Base-by-base conservation (phyloP, 352 stramenopile species). In the Pythium apleroticum region DNA sequence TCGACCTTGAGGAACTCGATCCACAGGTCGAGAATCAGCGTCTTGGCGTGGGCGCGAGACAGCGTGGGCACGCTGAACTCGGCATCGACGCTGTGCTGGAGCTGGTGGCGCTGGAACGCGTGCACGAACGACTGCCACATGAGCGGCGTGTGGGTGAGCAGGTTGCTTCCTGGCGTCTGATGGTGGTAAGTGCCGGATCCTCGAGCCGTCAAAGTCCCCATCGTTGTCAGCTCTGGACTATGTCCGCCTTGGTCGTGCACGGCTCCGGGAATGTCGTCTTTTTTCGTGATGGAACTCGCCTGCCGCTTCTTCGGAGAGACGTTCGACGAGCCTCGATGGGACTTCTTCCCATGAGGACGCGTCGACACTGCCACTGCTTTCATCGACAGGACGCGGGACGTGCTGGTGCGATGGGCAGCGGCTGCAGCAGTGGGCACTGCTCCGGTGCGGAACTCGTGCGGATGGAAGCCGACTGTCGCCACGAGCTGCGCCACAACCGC, bases 1-100 rank as follows among this genome's bases (percentile, higher is more conserved):
- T 93, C 84, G 0, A 69, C 58, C 49, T 93, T 93, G 61, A 91
- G 66, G 46, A 90, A 90, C 64, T 93, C 84, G 58, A 91, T 73
- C 64, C 81, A 87, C 6, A 93, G 75, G 55, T 93, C 84, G 5
- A 93, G 65, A 2, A 91, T 71, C 19, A 90, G 58, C 17, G 76
- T 79, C 60, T 82, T 82, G 14, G 75, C 15, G 35, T 84, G 73
- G 3, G 66, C 66, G 10, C 57, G 60, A 1, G 50, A 59, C 25
- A 81, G 69, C 30, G 63, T 62, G 19, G 68, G 52, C 12, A 53
- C 48, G 17, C n/a, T 43, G 10, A 45, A 45, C 22, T 72, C 39
- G 19, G 22, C 35, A 31, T 57, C 39, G 20, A 22, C 8, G 15
- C 52, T 55, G n/a, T 65, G 33, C 20, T 20, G 10, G n/a, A 22